Evolutionary conservation across 2,329 filamentous ascomycete genomes (phyloP).

Genomic region (Pseudocercospora cruenta): DNA sequence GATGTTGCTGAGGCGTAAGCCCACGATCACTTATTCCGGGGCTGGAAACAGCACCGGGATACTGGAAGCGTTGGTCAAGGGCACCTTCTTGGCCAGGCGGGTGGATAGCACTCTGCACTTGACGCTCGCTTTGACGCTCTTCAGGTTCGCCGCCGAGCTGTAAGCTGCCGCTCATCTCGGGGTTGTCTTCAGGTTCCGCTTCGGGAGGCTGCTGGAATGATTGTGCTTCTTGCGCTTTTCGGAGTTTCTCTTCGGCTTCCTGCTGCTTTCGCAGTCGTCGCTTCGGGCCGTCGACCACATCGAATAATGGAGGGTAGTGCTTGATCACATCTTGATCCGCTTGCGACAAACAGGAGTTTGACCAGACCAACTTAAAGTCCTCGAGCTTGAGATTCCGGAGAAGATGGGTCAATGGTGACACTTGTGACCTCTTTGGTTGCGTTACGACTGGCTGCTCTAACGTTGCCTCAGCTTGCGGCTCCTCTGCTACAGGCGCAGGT

Average conservation of each 20-base stretch:
- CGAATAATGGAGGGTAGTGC: constrained; percentile 77
- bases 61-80: constrained; percentile 38
- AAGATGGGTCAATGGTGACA: constrained; percentile 41
- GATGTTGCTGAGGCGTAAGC: constrained; percentile 79
- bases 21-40: constrained; percentile 67
- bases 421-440: constrained; percentile 21
- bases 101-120: constrained; percentile 68
- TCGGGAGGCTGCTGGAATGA: constrained; percentile 53
- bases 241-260: constrained; percentile 57
- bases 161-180: constrained; percentile 76
- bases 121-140: constrained; percentile 62
- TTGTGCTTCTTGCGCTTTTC: constrained; percentile 56
- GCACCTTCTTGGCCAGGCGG: constrained; percentile 56
- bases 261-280: constrained; percentile 72
- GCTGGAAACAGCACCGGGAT: constrained; percentile 52
- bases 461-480: constrained; percentile 12
- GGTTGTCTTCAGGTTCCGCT: constrained; percentile 69
- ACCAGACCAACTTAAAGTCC: constrained; percentile 60
- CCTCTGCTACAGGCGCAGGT: constrained; percentile 16
- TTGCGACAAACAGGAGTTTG: constrained; percentile 47
- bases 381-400: constrained; percentile 46
- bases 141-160: constrained; percentile 93
- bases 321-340: constrained; percentile 58
- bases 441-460: constrained; percentile 15
- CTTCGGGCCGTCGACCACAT: constrained; percentile 78